A percentile compares a stretch with the other conserved stretches of the same genome.
Conservation (phyloP, 768 basidiomycete species). For the Naganishia vaughanmartiniae region DNA sequence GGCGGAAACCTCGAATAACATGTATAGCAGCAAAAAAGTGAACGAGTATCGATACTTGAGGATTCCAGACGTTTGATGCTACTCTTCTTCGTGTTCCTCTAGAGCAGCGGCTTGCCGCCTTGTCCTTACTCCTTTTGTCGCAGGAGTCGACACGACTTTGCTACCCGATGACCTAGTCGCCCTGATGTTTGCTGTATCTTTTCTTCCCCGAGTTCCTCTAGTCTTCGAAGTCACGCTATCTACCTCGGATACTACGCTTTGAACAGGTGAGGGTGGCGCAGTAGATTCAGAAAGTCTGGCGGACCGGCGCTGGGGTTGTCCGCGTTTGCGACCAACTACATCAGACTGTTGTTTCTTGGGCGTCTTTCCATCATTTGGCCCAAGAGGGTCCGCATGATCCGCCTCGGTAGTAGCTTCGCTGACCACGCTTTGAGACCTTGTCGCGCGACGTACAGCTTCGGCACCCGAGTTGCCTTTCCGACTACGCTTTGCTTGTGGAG, state of each 20-base stretch:
- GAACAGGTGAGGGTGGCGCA: slow-evolving; percentile 1
- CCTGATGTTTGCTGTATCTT: too few relatives aligned
- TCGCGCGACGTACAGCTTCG: not conserved
- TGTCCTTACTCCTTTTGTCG: not conserved
- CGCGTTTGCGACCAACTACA: not conserved
- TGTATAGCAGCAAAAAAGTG: not conserved
- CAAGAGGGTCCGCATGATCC: not conserved
- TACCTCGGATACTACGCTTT: not conserved
- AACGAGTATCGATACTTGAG: not conserved
- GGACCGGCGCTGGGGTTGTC: slow-evolving; percentile 7
- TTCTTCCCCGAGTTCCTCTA: not conserved
- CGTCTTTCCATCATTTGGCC: not conserved
- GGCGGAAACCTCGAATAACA: not conserved
- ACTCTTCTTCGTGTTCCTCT: slow-evolving; percentile 20
- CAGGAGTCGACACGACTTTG: not conserved
- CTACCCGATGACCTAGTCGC: not conserved
- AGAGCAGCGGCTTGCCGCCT: slow-evolving; percentile 13
- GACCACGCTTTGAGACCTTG: slow-evolving; percentile 12
- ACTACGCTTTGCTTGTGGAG: slow-evolving; percentile 1
- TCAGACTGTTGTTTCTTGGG: slow-evolving; percentile 6
- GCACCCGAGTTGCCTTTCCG: not conserved
- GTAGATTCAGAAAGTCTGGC: slow-evolving; percentile 12
- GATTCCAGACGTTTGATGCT: not conserved
- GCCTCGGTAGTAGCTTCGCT: slow-evolving; percentile 16
- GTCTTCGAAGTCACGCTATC: not conserved